These are phyloP conservation scores for Delphinella strobiligena DNA, from an alignment of 2,329 filamentous ascomycete species.

Conservation along the genomic window DNA sequence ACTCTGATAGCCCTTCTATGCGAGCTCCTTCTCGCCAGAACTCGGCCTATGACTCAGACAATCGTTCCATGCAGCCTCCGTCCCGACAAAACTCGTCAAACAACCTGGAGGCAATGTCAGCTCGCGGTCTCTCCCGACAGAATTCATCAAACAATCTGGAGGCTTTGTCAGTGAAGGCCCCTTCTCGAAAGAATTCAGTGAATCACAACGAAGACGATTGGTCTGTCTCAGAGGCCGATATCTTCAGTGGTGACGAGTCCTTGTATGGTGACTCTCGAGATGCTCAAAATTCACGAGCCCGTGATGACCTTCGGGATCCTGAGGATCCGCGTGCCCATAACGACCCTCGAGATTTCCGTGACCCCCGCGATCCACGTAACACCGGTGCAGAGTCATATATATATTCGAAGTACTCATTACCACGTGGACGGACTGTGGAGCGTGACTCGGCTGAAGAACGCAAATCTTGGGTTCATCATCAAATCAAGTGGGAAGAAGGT, in stretches of 20 bases:
- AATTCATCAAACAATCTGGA: not conserved
- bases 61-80: slow-evolving; percentile 11
- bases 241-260: slow-evolving; percentile 10
- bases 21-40: not conserved
- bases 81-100: slow-evolving; percentile 28
- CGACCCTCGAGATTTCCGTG: not conserved
- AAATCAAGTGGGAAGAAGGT: slow-evolving; percentile 49
- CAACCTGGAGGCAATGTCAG: slow-evolving; percentile 6
- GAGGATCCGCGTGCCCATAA: slow-evolving; percentile 32
- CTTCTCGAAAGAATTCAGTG: no score
- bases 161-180: not conserved
- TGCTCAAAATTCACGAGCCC: slow-evolving; percentile 21
- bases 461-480: slow-evolving; percentile 33
- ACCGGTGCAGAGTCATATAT: slow-evolving; percentile 57
- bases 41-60: not conserved
- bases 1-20: not conserved
- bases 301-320: not conserved
- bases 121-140: not conserved
- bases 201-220: no score
- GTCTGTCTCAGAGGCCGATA: slow-evolving; percentile 3
- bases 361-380: slow-evolving; percentile 34
- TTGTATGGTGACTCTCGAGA: not conserved
- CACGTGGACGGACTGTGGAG: slow-evolving; percentile 68
- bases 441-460: slow-evolving; percentile 50
- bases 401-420: slow-evolving; percentile 74